Evolutionary conservation across 805 yeast species (phyloP), one percentile per base, ranked within the genome.

Genomic region (Myxozyma mucilagina): DNA sequence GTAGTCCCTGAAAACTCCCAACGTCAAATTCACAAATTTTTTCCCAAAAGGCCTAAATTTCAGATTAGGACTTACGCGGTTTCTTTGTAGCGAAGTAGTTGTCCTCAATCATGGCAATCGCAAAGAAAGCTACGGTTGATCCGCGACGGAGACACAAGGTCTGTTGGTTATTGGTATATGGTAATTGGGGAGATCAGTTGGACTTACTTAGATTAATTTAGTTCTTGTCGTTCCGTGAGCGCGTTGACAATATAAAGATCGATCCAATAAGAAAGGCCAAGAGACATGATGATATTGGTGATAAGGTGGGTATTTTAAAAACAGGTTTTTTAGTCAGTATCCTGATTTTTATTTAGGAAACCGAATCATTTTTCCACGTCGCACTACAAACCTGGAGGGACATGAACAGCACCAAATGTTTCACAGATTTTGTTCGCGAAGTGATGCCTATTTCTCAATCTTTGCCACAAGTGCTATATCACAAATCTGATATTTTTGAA

Each of bases 361-460:
- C 66, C 11, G 66, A 60, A 1, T 90, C 97, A 1, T 92, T 88
- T 73, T 89, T 92, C 67, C 74, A 87, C 34, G 82, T 94, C 11
- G 85, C 96, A 0, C 78, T 88, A 62, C 87, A 87, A 50, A 90
- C 89, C 67, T 93, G 98, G 97, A 82, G 79, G 60, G 98, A 94
- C 70, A 84, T 89, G 59, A 93, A 92, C 72, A 75, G 89, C 58
- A 86, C 96, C 44, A 85, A 84, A 4, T 79, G 79, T 48, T 94
- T 90, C 70, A 81, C 86, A 1, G 84, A 80, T 1, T 87, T 91
- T 67, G 76, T 81, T 3, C 81, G 81, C 6, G 79, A 80, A 48
- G 81, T 87, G 0, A 83, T 82, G 61, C 78, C 79, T 1, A 66
- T 81, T 13, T 78, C 83, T 11, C 87, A 86, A 70, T 85, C 96